Percentiles rank a stretch among this genome's conserved stretches.
phyloP scores from a whole-genome alignment of 2,329 filamentous ascomycete genomes.

The Monilinia aucupariae region DNA sequence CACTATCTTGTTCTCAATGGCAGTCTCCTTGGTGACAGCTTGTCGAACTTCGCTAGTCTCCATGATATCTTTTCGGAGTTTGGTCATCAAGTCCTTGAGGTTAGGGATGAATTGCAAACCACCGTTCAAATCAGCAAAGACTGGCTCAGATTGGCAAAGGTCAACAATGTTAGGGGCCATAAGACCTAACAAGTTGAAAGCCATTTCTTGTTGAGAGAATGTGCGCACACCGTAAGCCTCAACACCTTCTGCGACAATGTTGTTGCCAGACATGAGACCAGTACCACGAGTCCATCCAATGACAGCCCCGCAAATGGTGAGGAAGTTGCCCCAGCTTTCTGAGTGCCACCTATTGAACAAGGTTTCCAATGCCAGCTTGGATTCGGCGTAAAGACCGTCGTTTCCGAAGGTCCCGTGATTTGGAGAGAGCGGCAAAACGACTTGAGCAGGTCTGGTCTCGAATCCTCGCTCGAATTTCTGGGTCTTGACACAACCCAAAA shows the following conservation, averaged over 20 bases:
- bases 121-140: conserved; percentile 96
- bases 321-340: conserved; percentile 94
- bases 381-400: conserved; percentile 96
- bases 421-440: conserved; percentile 89
- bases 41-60: conserved; percentile 90
- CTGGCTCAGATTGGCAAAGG: conserved; percentile 89
- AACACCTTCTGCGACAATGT: conserved; percentile 93
- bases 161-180: conserved; percentile 94
- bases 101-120: conserved; percentile 96
- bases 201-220: conserved; percentile 99
- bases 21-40: conserved; percentile 90
- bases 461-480: conserved; percentile 85
- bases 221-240: conserved; percentile 96
- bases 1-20: conserved; percentile 94
- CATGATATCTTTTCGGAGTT: conserved; percentile 87
- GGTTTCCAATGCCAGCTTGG: conserved; percentile 93
- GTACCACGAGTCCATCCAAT: conserved; percentile 99
- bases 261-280: conserved; percentile 96
- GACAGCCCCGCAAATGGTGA: conserved; percentile 95
- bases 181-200: conserved; percentile 92
- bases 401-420: conserved; percentile 99
- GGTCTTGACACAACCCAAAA: conserved; percentile 83
- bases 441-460: conserved; percentile 92
- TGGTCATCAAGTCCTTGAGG: conserved; percentile 89
- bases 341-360: conserved; percentile 98